Evolutionary conservation across 805 yeast species (phyloP), one percentile per base, ranked within the genome.

Genomic region (Barnettozyma sp.): DNA sequence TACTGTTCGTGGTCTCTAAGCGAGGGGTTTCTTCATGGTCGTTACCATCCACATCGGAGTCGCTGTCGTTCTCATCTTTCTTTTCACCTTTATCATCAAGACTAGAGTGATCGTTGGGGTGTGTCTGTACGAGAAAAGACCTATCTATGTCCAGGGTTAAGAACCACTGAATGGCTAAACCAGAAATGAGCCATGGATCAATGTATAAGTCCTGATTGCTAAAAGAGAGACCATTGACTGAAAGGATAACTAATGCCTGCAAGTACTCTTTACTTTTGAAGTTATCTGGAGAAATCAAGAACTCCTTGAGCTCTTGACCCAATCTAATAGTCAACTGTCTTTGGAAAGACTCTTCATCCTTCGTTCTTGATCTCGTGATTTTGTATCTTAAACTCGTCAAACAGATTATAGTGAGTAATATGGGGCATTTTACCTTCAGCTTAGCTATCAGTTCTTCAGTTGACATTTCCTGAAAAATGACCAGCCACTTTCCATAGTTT

Each of bases 401-500:
- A 52, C 87, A 80, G 40, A 82, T 74, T 0, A 77, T 67, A 1
- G 85, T 78, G 12, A 82, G 56, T n/a, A 83, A 60, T 25, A 83
- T 59, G 1, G 88, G 76, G 15, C 83, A 76, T 25, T 67, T 46
- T 17, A 50, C 40, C 26, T 75, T 53, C 27, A 82, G 63, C 22
- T 69, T 55, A 5, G 63, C 67, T 8, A 80, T 60, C 16, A 82
- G 59, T 23, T 59, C 62, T 14, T 60, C 68, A 0, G 78, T 66
- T 5, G 76, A 52, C 23, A 70, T 50, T 11, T 60, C 61, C 21
- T 69, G 68, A 0, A 88, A 86, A 34, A 82, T 74, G 36, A 82
- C 74, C 4, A 81, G 76, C 94, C 94, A 83, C 21, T 85, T 66
- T 5, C 87, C 85, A 50, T 78, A 82, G 48, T 80, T 68, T 33